Conservation (phyloP, 1,139 yeast species). For the Yamadazyma oceani region DNA sequence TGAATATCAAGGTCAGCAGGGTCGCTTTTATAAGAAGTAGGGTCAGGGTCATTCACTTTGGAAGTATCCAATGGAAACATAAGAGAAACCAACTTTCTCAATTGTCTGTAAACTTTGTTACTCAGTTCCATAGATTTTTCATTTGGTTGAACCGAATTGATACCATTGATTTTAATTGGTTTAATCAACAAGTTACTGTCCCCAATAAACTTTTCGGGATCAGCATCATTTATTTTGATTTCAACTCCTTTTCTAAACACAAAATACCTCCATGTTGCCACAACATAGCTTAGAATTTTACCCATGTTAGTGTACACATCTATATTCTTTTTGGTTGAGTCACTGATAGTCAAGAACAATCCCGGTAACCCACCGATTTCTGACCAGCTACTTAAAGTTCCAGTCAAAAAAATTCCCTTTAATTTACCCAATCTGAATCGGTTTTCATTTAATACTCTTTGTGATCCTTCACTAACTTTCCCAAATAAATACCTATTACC, state of each 20-base stretch:
- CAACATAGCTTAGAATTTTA: conserved; percentile 49
- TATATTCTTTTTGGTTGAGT: conserved; percentile 61
- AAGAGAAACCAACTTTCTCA: conserved; percentile 35
- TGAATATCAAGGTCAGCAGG: conserved; percentile 43
- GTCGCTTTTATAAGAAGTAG: conserved; percentile 41
- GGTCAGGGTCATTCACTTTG: conserved; percentile 36
- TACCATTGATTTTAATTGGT: conserved; percentile 43
- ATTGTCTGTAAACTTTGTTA: conserved; percentile 14
- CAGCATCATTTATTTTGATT: conserved; percentile 44
- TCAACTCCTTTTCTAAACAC: conserved; percentile 80
- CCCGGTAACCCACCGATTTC: conserved; percentile 91
- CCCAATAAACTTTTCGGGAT: conserved; percentile 35
- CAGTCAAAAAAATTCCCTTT: conserved; percentile 71
- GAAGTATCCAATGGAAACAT: conserved; percentile 54
- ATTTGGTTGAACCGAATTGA: neutral
- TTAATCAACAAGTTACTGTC: conserved; percentile 55
- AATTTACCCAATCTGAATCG: conserved; percentile 56
- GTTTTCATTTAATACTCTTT: conserved; percentile 62
- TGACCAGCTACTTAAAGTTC: conserved; percentile 64
- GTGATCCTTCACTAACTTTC: conserved; percentile 81
- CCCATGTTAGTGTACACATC: conserved; percentile 39
- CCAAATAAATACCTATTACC: conserved; percentile 77
- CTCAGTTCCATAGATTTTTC: neutral
- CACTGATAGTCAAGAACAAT: conserved; percentile 77
- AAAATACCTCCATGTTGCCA: conserved; percentile 83